Evolutionary conservation across 23 red algal genomes (phyloP), one percentile per base, ranked within the genome.

Genomic region (Pyropia yezoensis): DNA sequence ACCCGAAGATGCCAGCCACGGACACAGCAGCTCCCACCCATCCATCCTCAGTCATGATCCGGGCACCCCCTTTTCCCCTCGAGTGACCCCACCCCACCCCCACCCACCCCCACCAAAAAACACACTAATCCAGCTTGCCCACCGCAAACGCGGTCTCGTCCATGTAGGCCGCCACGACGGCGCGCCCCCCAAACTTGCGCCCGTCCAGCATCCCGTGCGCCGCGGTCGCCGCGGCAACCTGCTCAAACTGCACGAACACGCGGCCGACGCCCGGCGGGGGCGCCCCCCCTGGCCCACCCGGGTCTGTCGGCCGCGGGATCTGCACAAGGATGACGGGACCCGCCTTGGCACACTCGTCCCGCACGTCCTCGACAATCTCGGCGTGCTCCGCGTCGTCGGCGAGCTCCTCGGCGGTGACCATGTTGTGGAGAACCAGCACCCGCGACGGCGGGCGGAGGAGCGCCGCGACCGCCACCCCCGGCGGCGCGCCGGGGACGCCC

Each of bases 351-450:
- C 51, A 72, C 67, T 95, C 90, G 5, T 88, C 81, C 23, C 67
- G 52, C 32, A 87, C 61, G 59, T 95, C 90, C 33, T 88, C 69
- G 33, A 54, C 20, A 61, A 95, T 87, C 21, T 95, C 90, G 21
- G 55, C 69, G 61, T 83, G 75, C 63, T 87, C 82, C 53, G 71
- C 81, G 34, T 95, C 82, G 47, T 95, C 77, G 49, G 57, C 57
- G 30, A 95, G 61, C 32, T 88, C 74, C 54, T 81, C 90, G 23
- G 52, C 65, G 39, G 70, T 82, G 21, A 87, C 64, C 17, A 80
- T 78, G 57, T 95, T 80, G 49, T 33, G 28, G 50, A 95, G 65
- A 8, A 80, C 90, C n/a, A 95, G 66, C 23, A 87, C 80, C 21
- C 74, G 76, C 34, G 90, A 80, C 2, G 66, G 51, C 9, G 63